phyloP scores from a whole-genome alignment of 176 grass and related monocot genomes.

The Avena atlantica region DNA sequence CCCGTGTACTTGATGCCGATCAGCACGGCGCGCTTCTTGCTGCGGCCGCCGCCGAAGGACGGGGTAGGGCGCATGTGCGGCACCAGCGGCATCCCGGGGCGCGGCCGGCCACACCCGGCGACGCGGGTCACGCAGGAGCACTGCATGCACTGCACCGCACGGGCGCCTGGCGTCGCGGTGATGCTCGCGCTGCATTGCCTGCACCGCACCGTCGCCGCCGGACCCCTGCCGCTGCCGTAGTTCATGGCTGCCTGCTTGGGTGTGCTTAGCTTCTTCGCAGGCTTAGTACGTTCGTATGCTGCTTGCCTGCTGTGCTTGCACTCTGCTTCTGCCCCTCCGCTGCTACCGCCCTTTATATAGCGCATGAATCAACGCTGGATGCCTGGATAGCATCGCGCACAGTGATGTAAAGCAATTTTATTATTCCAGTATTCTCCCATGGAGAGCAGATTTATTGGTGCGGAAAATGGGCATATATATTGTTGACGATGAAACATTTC shows the following conservation, averaged over 20 bases:
- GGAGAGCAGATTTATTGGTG: not conserved
- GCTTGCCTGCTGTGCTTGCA: slow-evolving; percentile 1
- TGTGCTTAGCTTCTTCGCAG: slow-evolving; percentile 1
- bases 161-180: slow-evolving; percentile 25
- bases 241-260: slow-evolving; percentile 28
- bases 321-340: not conserved
- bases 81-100: too few species aligned
- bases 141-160: slow-evolving; percentile 54
- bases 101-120: not conserved
- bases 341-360: slow-evolving; percentile 26
- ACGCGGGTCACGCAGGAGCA: slow-evolving; percentile 62
- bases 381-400: not conserved
- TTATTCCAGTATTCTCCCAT: not conserved
- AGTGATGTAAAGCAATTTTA: not conserved
- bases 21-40: slow-evolving; percentile 88
- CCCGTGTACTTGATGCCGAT: slow-evolving; percentile 73
- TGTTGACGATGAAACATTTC: not conserved
- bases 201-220: slow-evolving; percentile 32
- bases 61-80: not conserved
- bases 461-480: slow-evolving; percentile 42
- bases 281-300: not conserved
- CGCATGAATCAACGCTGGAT: not conserved
- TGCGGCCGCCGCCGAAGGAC: slow-evolving; percentile 46
- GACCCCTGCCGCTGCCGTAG: not conserved
- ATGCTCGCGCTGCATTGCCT: slow-evolving; percentile 47